These are phyloP conservation scores for Streptanthus diversifolius DNA, from an alignment of 345 rosid genomes.

Conservation along the genomic window DNA sequence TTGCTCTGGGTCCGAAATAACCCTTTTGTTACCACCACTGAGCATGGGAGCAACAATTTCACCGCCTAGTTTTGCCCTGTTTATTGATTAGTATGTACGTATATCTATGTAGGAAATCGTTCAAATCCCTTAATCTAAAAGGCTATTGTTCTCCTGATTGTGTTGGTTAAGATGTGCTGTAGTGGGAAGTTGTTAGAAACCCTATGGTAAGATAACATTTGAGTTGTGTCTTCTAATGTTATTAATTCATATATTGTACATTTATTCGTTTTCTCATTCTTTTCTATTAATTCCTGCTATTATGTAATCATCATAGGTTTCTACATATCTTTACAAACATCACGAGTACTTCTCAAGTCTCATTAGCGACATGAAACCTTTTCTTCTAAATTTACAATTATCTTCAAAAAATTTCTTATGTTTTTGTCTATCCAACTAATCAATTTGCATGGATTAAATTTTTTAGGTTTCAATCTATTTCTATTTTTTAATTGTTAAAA, in stretches of 20 bases:
- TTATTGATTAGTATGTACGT: not conserved
- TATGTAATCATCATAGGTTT: too few species aligned
- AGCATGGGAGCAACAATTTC: not conserved
- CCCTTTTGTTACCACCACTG: slow-evolving; percentile 53
- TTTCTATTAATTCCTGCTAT: not conserved
- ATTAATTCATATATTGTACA: too few species aligned
- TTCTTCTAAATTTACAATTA: too few species aligned
- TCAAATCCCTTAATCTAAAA: not conserved
- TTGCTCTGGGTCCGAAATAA: slow-evolving; percentile 88
- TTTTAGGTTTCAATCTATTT: too few species aligned
- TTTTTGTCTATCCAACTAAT: too few species aligned
- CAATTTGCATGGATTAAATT: too few species aligned
- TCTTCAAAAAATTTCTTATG: too few species aligned
- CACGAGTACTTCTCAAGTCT: too few species aligned
- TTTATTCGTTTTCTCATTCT: too few species aligned
- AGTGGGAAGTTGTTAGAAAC: not conserved
- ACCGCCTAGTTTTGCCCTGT: not conserved
- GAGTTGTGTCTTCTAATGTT: not conserved
- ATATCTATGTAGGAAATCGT: not conserved
- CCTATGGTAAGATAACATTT: not conserved
- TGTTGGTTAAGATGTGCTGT: not conserved
- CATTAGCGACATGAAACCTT: too few species aligned
- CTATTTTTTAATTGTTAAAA: too few species aligned
- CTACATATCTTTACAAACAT: too few species aligned
- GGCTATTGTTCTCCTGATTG: not conserved